These are phyloP conservation scores for Kwoniella newhampshirensis DNA, from an alignment of 768 basidiomycete genomes.

Conservation along the genomic window DNA sequence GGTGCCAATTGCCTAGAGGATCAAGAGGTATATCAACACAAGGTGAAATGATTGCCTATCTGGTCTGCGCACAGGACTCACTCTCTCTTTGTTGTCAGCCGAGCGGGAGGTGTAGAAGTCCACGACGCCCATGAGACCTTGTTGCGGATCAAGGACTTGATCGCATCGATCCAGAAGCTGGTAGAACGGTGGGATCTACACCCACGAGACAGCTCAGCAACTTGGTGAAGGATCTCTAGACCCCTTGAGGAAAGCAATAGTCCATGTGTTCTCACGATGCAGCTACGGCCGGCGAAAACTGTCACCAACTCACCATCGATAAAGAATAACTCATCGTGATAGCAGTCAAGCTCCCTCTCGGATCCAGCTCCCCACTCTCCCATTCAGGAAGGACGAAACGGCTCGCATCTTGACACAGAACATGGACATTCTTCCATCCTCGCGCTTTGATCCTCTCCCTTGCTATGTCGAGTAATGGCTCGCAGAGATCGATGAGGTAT, in stretches of 20 bases:
- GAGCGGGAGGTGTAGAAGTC: constrained; percentile 63
- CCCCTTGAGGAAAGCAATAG: too few species aligned
- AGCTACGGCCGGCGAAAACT: constrained; percentile 58
- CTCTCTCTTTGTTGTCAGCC: constrained; percentile 39
- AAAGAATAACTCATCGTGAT: constrained; percentile 58
- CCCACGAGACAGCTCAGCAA: too few species aligned
- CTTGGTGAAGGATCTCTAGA: too few species aligned
- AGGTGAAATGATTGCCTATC: neutral
- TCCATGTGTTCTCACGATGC: too few species aligned
- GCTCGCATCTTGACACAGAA: constrained; percentile 70
- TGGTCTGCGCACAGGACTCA: constrained; percentile 19
- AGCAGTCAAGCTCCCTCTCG: constrained; percentile 60
- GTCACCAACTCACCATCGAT: constrained; percentile 52
- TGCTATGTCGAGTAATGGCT: constrained; percentile 69
- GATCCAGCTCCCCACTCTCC: constrained; percentile 59
- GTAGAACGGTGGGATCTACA: constrained; percentile 65
- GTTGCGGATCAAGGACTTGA: constrained; percentile 62
- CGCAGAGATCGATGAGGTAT: constrained; percentile 72
- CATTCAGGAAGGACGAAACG: constrained; percentile 66
- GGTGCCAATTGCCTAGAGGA: constrained; percentile 61
- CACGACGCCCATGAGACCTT: constrained; percentile 66
- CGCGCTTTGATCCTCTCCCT: constrained; percentile 64
- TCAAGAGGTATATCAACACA: neutral
- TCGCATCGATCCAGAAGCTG: constrained; percentile 68
- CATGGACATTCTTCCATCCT: constrained; percentile 73